Conservation (phyloP, 129 eudicot genomes). For the Flaveria bidentis region DNA sequence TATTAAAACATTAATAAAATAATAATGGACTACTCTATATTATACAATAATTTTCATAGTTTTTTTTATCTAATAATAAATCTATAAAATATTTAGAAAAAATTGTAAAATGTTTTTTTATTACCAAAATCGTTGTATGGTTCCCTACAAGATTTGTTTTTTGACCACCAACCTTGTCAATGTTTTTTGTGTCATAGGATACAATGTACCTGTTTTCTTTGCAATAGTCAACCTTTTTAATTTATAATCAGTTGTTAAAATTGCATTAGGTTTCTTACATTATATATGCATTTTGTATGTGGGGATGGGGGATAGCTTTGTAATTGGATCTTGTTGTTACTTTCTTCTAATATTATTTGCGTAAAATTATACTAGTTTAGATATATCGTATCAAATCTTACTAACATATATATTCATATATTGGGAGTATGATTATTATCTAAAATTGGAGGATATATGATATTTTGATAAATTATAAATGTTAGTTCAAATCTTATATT, state of each 20-base stretch:
- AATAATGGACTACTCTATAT: background rate
- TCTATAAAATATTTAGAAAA: background rate
- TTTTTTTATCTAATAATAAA: background rate
- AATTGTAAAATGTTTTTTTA: background rate
- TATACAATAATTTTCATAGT: background rate
- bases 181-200: background rate
- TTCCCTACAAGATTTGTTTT: slow-evolving; percentile 14
- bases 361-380: background rate
- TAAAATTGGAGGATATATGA: background rate
- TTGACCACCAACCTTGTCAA: background rate
- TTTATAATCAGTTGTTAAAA: background rate
- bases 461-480: background rate
- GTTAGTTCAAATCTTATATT: background rate
- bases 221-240: slow-evolving; percentile 25
- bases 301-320: background rate
- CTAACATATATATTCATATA: background rate
- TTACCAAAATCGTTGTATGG: slow-evolving; percentile 11
- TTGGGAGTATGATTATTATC: background rate
- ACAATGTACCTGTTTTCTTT: slow-evolving; percentile 23
- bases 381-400: background rate
- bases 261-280: too few species aligned
- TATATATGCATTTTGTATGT: background rate
- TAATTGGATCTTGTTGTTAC: background rate
- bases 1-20: background rate
- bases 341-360: background rate